Evolutionary conservation across 305 asterid genomes (phyloP), one percentile per base, ranked within the genome.

Genomic region (Plantago coronopus): DNA sequence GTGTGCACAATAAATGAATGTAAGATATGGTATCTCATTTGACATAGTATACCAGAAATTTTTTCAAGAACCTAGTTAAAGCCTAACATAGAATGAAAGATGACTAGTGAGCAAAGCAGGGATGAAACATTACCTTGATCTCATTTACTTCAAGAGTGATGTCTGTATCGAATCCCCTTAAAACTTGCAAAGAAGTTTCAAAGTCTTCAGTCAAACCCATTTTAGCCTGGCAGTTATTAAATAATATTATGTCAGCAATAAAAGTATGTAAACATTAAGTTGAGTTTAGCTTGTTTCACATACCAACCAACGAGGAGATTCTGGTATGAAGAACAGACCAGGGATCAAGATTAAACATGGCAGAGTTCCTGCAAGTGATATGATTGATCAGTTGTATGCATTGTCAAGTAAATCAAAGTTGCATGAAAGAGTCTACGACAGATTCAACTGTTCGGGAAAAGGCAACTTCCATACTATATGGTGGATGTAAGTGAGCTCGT

Each of bases 221-320:
- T 68, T 83, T 91, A 55, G 95, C 97, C 96, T 91, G 59, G 37
- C 63, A 53, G 21, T 31, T 66, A 14, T 31, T 38, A 66, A 45
- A 45, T 3, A 37, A 64, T 46, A 59, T 15, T 19, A 22, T 48
- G 64, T 69, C 42, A 75, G 57, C 57, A 17, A 59, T 45, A 37
- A 34, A 7, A 34, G 7, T 34, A 34, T 12, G 12, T 34, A 7
- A 0, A 34, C 12, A 34, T 53, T 25, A 15, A 15, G 20, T n/a
- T n/a, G 67, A 44, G 48, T 64, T 40, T 40, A 69, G 72, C 54
- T 56, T 59, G 66, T 49, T 54, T 64, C 29, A 72, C 81, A 44
- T 83, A 89, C 97, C 97, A 89, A 77, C 95, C 97, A 89, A 75
- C 94, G 97, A 65, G 97, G 97, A 68, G 97, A 86, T 62, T 89